Evolutionary conservation across 2,329 filamentous ascomycete species (phyloP), one percentile per base, ranked within the genome.

Genomic region (Aspergillus amoenus): DNA sequence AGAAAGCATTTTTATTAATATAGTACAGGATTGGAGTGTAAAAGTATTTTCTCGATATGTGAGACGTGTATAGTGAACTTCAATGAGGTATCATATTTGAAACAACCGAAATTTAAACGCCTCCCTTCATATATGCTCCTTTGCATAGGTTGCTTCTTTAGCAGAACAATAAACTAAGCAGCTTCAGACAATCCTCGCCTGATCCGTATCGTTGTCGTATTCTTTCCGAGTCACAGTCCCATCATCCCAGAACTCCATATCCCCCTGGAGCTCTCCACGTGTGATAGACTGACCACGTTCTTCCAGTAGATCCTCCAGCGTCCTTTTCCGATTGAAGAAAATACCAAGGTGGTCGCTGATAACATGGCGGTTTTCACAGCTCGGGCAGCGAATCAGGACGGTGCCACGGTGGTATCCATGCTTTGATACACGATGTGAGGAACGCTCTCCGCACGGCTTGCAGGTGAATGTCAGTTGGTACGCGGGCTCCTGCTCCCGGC

Each of bases 401-500:
- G 91, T 93, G 37, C 94, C 94, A 61, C 88, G 82, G 75, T 97
- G 93, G 72, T 99, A 99, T 32, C 91, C 94, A 71, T 97, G 94
- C 75, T 97, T 97, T 30, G 91, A 91, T 66, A 99, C 81, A 50
- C 84, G 84, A 77, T 99, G 95, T 12, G 86, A 83, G n/a, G 91
- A 95, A 57, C 93, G 88, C 37, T 84, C 79, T 45, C 82, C 80
- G 77, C 94, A 99, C 32, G 90, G 91, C 58, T 89, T 87, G 82
- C 94, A 99, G 64, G 94, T 99, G 73, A 99, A 97, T 49, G 87
- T 90, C 63, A 99, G 82, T 65, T 91, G 83, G 77, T 97, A 99
- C 56, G 90, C 85, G 1, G 91, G 91, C 64, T 85, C 70, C 59
- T 75, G 61, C 59, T 73, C 66, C 61, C 76, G 68, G 60, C 74